phyloP scores from a whole-genome alignment of 208 protist species.

The Vickermania ingenoplastis region DNA sequence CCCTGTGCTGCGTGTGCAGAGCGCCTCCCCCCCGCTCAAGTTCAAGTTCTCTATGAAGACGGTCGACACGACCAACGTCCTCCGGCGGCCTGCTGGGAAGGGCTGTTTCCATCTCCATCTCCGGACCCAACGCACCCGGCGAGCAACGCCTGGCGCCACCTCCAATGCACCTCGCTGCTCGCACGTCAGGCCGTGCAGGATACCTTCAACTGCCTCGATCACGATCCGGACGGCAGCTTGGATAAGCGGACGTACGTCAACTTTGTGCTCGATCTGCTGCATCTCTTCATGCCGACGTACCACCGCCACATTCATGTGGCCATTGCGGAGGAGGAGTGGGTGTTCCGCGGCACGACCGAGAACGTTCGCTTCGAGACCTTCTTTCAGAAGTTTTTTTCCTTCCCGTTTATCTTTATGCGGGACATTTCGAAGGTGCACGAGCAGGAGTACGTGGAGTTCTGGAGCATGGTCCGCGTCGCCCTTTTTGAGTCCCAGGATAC shows the following conservation, averaged over 20 bases:
- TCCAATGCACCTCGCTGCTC: constrained; percentile 30
- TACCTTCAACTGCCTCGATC: constrained; percentile 49
- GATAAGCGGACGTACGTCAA: constrained; percentile 53
- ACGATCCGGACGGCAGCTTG: constrained; percentile 38
- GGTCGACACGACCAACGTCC: constrained; percentile 21
- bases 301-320: constrained; percentile 33
- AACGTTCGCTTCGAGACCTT: constrained; percentile 62
- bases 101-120: constrained; percentile 32
- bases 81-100: constrained; percentile 45
- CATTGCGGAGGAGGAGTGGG: constrained; percentile 80
- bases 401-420: constrained; percentile 75
- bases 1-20: constrained; percentile 53
- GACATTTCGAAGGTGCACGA: constrained; percentile 40
- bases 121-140: constrained; percentile 12
- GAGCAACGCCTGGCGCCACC: constrained; percentile 35
- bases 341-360: constrained; percentile 70
- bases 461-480: constrained; percentile 64
- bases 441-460: constrained; percentile 63
- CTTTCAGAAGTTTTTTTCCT: constrained; percentile 72
- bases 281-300: constrained; percentile 76
- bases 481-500: constrained; percentile 22
- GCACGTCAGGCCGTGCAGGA: constrained; percentile 53
- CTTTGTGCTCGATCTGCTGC: constrained; percentile 67
- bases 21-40: constrained; percentile 14
- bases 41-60: constrained; percentile 12